Evolutionary conservation across 768 basidiomycete genomes (phyloP).

Genomic region (Serendipita sp.): DNA sequence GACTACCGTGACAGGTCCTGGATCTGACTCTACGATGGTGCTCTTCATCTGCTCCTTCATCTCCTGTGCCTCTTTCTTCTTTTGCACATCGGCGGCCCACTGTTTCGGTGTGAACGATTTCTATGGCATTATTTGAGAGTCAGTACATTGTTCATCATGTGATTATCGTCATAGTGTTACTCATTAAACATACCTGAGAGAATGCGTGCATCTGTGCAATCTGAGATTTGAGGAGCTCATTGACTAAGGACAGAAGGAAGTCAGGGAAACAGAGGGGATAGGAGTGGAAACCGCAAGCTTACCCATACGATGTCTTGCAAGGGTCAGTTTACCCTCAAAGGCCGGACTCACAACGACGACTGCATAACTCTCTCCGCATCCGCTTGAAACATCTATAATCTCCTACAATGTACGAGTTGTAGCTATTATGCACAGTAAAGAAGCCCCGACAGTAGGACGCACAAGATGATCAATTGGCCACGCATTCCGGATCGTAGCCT

Average conservation of each 20-base stretch:
- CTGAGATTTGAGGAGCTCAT: conserved; percentile 54
- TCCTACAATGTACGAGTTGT: conserved; percentile 20
- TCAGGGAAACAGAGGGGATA: background rate
- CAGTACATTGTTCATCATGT: background rate
- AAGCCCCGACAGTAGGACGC: background rate
- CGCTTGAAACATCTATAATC: conserved; percentile 61
- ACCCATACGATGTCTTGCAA: conserved; percentile 62
- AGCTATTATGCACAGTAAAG: background rate
- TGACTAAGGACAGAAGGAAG: conserved; percentile 31
- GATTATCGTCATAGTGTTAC: background rate
- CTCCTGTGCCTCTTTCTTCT: conserved; percentile 8
- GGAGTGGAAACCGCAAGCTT: conserved; percentile 12
- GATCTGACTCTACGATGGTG: background rate
- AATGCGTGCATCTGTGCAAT: conserved; percentile 78
- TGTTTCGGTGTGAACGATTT: conserved; percentile 61
- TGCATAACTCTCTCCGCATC: conserved; percentile 66
- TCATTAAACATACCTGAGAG: conserved; percentile 45
- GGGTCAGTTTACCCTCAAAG: conserved; percentile 66
- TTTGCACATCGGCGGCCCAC: conserved; percentile 17
- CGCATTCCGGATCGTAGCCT: conserved; percentile 43
- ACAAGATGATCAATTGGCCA: conserved; percentile 45
- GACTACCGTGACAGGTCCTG: background rate
- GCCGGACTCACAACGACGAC: conserved; percentile 64
- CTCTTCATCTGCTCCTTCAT: background rate
- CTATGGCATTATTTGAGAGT: conserved; percentile 19